Evolutionary conservation across 2,329 filamentous ascomycete genomes (phyloP), one percentile per base, ranked within the genome.

Genomic region (Nothopassalora personata): DNA sequence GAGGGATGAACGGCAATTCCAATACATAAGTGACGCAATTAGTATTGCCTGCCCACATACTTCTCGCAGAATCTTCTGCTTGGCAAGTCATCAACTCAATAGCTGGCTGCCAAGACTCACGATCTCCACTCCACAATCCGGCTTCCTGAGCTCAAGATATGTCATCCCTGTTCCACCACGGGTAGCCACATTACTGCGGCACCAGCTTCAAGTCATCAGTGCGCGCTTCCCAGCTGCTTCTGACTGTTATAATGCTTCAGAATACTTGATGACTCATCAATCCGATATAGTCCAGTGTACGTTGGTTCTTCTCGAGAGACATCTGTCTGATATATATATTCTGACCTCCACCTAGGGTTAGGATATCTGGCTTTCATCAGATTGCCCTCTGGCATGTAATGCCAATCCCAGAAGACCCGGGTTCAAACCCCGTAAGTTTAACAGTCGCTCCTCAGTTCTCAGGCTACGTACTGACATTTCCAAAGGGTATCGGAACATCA

Each of bases 321-420:
- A 43, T 43, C n/a, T n/a, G 36, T 43, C n/a, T 11, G n/a, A 2
- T 43, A 11, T 43, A 11, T 43, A 11, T 11, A 11, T n/a, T 11
- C 36, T n/a, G 45, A 23, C 23, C 23, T 23, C 23, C 23, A 23
- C 23, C 23, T 23, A 23, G 18, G 59, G 57, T 53, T 62, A 62
- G 60, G 49, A 62, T 62, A 45, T 56, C 53, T 36, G 53, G 53
- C 53, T 62, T 58, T 59, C 60, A 62, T 27, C 27, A 31, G 49
- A 51, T 51, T 34, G 49, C 49, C 30, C 30, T 34, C 28, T 15
- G 49, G 46, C 30, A 51, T 27, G 18, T 49, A 50, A 9, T 43
- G 27, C 23, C 19, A 34, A 31, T 33, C 53, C 50, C 53, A 43
- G 53, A 49, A 54, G 57, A 55, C 60, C 59, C 56, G 57, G 39